Percentiles rank a stretch among this genome's conserved stretches.
These are phyloP conservation scores for Coniochaeta sp. DNA, from an alignment of 2,329 filamentous ascomycete species.

Conservation along the genomic window DNA sequence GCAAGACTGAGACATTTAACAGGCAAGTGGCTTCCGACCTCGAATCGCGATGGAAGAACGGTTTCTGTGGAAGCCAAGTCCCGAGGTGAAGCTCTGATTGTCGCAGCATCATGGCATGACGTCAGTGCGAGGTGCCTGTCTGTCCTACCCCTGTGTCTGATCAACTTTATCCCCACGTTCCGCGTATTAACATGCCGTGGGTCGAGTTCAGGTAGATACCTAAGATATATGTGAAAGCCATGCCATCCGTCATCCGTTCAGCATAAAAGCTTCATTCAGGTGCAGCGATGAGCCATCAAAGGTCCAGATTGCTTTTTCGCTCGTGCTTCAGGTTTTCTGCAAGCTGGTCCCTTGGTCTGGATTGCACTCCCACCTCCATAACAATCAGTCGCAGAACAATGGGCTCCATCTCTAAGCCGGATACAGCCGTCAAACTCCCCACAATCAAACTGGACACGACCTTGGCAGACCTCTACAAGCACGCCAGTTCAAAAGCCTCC, in stretches of 20 bases:
- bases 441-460: constrained; percentile 24
- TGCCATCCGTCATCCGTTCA: background rate
- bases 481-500: constrained; percentile 13
- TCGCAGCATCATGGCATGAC: too few species aligned
- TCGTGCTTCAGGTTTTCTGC: background rate
- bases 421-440: constrained; percentile 14
- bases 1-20: background rate
- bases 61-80: background rate
- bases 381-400: background rate
- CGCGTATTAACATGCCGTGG: background rate
- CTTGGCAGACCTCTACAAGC: constrained; percentile 24
- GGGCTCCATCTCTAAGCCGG: background rate
- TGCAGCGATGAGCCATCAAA: background rate
- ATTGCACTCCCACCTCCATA: background rate
- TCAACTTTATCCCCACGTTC: background rate
- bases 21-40: too few species aligned
- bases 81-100: too few species aligned
- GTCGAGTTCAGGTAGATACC: too few species aligned
- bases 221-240: background rate
- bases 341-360: background rate
- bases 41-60: too few species aligned
- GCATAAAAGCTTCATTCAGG: background rate
- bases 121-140: background rate
- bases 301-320: background rate
- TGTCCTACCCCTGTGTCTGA: background rate